Conservation (phyloP, 179 eudicot species). For the Vitellaria paradoxa region DNA sequence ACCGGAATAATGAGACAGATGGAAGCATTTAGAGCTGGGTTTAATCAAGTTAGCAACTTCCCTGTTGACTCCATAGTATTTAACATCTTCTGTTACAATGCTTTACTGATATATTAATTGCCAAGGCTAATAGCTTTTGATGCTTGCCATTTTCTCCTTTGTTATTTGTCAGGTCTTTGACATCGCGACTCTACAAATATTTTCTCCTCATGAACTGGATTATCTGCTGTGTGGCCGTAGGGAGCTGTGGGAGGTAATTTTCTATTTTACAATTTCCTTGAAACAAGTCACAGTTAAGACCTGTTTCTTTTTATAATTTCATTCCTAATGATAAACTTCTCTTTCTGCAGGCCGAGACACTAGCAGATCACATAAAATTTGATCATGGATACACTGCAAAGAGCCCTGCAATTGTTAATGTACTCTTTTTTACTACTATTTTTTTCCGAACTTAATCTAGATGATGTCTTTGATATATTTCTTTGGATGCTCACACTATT, state of each 20-base stretch:
- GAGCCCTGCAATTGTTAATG: conserved; percentile 91
- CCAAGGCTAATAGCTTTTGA: neutral
- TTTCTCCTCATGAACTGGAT: conserved; percentile 91
- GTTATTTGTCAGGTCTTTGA: conserved; percentile 73
- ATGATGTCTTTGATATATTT: neutral
- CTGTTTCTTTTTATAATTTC: conserved; percentile 5
- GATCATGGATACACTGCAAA: conserved; percentile 99
- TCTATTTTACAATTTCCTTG: neutral
- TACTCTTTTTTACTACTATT: conserved; percentile 22
- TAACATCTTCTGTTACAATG: neutral
- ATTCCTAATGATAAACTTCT: neutral
- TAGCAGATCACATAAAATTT: conserved; percentile 90
- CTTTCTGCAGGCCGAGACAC: conserved; percentile 72
- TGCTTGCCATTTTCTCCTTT: neutral
- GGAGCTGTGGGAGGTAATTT: conserved; percentile 93
- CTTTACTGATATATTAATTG: neutral
- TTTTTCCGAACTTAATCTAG: neutral
- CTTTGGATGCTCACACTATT: neutral
- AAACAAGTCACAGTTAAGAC: neutral
- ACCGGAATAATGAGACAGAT: conserved; percentile 72
- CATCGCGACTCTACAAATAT: conserved; percentile 75
- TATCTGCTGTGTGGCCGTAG: conserved; percentile 94
- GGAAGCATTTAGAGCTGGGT: conserved; percentile 95
- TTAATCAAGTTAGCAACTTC: conserved; percentile 63
- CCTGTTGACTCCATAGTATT: neutral